Evolutionary conservation across 352 stramenopile genomes (phyloP).

Genomic region (Globisporangium carolinianum): DNA sequence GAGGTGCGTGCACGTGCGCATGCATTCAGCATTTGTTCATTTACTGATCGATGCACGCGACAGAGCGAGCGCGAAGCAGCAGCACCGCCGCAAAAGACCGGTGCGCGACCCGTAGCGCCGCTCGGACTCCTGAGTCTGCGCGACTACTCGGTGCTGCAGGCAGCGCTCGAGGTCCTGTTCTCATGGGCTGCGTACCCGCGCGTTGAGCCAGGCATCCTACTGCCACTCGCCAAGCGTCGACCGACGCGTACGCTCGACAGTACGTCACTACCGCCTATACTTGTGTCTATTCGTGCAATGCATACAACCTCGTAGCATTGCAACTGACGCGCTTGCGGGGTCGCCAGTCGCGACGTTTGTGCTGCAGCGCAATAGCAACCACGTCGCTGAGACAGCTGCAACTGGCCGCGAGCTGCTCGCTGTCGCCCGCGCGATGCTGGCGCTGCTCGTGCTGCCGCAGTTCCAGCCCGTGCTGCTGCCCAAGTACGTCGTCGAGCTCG

Average conservation of each 20-base stretch:
- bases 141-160: slow-evolving; percentile 80
- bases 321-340: slow-evolving; percentile 1
- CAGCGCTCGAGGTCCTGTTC: slow-evolving; percentile 66
- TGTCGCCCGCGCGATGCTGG: slow-evolving; percentile 41
- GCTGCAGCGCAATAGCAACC: slow-evolving; percentile 30
- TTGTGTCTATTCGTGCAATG: not conserved
- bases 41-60: not conserved
- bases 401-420: slow-evolving; percentile 27
- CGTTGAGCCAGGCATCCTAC: slow-evolving; percentile 43
- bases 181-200: slow-evolving; percentile 56
- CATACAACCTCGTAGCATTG: not conserved
- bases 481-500: slow-evolving; percentile 73
- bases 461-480: slow-evolving; percentile 73
- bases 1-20: not conserved
- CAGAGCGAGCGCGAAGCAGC: slow-evolving; percentile 1
- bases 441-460: slow-evolving; percentile 60
- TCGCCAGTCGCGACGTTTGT: slow-evolving; percentile 44
- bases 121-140: slow-evolving; percentile 69
- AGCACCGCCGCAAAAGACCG: not conserved
- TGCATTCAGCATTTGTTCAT: not conserved
- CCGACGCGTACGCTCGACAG: slow-evolving; percentile 76
- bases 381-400: slow-evolving; percentile 6
- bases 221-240: slow-evolving; percentile 52
- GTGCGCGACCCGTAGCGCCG: slow-evolving; percentile 33
- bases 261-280: slow-evolving; percentile 18